Conservation (phyloP, 169 alveolate species). For the Cyclospora cayetanensis region DNA sequence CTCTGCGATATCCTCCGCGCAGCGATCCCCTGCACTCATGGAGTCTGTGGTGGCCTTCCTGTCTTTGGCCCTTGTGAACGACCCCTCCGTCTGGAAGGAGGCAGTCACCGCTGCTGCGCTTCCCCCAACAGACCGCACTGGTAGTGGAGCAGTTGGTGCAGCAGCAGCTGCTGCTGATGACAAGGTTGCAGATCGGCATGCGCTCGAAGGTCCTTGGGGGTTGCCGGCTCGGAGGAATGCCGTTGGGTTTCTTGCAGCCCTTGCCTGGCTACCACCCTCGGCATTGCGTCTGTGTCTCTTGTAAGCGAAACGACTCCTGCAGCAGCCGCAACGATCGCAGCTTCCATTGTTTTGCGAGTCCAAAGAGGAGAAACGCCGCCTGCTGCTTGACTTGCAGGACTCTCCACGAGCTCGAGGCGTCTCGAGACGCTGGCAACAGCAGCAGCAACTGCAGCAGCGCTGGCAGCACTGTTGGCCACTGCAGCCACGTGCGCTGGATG, state of each 20-base stretch:
- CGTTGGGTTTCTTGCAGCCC: background rate
- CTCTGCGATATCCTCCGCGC: no score
- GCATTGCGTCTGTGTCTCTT: slow-evolving; percentile 10
- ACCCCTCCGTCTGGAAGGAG: background rate
- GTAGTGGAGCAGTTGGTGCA: background rate
- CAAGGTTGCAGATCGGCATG: background rate
- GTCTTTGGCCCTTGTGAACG: slow-evolving; percentile 31
- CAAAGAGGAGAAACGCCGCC: no score
- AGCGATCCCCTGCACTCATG: slow-evolving; percentile 16
- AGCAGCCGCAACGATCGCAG: background rate
- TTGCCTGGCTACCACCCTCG: slow-evolving; percentile 37
- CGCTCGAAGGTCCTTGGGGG: background rate
- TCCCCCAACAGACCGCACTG: background rate
- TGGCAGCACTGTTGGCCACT: slow-evolving; percentile 4
- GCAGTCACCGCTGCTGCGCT: background rate
- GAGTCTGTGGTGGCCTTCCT: slow-evolving; percentile 9
- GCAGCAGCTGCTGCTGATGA: background rate
- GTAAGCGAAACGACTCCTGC: background rate
- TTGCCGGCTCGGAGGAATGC: background rate
- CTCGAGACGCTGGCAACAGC: background rate
- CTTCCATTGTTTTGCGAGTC: no score
- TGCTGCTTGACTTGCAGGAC: background rate
- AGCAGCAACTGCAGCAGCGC: slow-evolving; percentile 35
- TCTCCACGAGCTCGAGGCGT: background rate
- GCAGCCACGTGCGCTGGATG: slow-evolving; percentile 28